Conservation (phyloP, 106 monocot genomes). For the Allium fistulosum region DNA sequence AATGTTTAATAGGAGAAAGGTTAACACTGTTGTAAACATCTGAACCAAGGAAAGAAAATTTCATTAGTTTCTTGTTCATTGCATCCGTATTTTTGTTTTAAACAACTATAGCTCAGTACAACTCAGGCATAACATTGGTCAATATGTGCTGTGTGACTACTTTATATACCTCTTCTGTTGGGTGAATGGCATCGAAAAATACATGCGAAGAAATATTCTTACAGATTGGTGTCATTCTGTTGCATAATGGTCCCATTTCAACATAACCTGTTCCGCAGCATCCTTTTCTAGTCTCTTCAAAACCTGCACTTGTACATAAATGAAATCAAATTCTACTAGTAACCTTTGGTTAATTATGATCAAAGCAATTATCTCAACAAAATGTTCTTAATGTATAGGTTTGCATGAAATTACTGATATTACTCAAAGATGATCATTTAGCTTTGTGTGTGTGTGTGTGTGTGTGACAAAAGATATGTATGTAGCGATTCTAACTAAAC, state of each 20-base stretch:
- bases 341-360: background rate
- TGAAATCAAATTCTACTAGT: background rate
- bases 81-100: no score
- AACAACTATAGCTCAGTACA: background rate
- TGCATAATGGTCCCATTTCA: slow-evolving; percentile 37
- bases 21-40: no score
- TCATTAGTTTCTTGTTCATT: no score
- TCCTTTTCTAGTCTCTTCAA: slow-evolving; percentile 32
- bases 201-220: slow-evolving; percentile 17
- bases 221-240: slow-evolving; percentile 20
- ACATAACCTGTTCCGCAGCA: slow-evolving; percentile 43
- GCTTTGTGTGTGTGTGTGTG: background rate
- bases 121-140: slow-evolving; percentile 7
- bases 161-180: slow-evolving; percentile 27
- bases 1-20: no score
- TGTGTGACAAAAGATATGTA: background rate
- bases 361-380: background rate
- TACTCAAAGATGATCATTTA: background rate
- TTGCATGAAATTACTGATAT: background rate
- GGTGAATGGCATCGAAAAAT: slow-evolving; percentile 45
- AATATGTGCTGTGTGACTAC: slow-evolving; percentile 17
- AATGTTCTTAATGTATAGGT: background rate
- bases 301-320: slow-evolving; percentile 15
- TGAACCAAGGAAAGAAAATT: no score
- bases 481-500: no score